phyloP scores from a whole-genome alignment of 371 early-diverging fungal species.

The Conidiobolus incongruus region DNA sequence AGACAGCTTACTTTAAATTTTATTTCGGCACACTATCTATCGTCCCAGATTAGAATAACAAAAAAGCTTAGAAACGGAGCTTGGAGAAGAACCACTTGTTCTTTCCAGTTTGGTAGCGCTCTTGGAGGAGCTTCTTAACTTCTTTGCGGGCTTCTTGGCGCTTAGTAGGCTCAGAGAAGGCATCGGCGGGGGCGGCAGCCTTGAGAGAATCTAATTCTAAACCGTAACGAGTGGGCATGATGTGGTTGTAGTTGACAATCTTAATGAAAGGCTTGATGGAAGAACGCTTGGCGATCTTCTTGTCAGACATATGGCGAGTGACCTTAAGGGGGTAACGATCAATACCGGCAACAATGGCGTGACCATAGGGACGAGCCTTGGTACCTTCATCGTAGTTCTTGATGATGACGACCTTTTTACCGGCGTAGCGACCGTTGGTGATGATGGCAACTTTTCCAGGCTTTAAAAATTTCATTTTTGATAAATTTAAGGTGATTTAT shows the following conservation, averaged over 20 bases:
- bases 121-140: slow-evolving; percentile 85
- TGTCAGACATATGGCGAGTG: slow-evolving; percentile 80
- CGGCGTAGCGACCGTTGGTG: slow-evolving; percentile 93
- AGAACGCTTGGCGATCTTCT: slow-evolving; percentile 86
- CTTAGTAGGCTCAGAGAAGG: slow-evolving; percentile 86
- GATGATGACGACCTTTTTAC: slow-evolving; percentile 97
- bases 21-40: no score
- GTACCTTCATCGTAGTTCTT: slow-evolving; percentile 82
- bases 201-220: slow-evolving; percentile 74
- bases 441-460: slow-evolving; percentile 68
- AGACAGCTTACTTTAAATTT: no score
- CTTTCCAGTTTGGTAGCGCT: slow-evolving; percentile 88
- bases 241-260: slow-evolving; percentile 95
- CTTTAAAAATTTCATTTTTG: slow-evolving; percentile 11
- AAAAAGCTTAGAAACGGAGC: slow-evolving; percentile 74
- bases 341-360: slow-evolving; percentile 92
- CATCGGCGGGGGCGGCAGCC: slow-evolving; percentile 61
- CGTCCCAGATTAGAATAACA: no score
- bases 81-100: slow-evolving; percentile 99
- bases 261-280: slow-evolving; percentile 96
- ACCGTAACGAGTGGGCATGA: slow-evolving; percentile 95
- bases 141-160: slow-evolving; percentile 75
- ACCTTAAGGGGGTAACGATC: slow-evolving; percentile 92
- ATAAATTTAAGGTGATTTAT: no score
- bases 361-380: slow-evolving; percentile 85